Evolutionary conservation across 2,329 filamentous ascomycete genomes (phyloP), one percentile per base, ranked within the genome.

Genomic region (Scopulariopsis brevicaulis): DNA sequence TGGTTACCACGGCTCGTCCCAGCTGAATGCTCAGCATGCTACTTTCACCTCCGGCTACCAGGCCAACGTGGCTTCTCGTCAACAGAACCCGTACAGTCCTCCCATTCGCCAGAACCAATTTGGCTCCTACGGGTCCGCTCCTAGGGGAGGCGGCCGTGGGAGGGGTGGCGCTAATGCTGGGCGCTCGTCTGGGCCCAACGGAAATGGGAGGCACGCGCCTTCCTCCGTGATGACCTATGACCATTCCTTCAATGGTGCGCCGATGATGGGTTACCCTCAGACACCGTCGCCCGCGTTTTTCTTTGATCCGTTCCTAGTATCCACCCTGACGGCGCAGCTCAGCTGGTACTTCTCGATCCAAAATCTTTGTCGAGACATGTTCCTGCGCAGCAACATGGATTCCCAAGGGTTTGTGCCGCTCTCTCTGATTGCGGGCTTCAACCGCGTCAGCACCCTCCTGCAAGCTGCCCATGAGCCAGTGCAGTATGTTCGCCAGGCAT

Each of bases 291-390:
- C 35, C 15, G 20, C 40, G 18, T 54, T 43, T 20, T 58, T 40
- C 56, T 46, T 64, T 34, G 60, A 64, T 32, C 34, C 59, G 10
- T 56, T 72, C 18, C 55, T 66, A 46, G 58, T 77, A 43, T 64
- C 70, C 3, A 68, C 77, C 53, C 68, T 83, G 54, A 77, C 73
- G 58, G 69, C 68, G 62, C 75, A 80, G 67, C 81, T 91, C 43
- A 90, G 96, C 66, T 99, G 96, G 75, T 99, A 99, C 73, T 96
- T 99, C 73, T 97, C 93, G 0, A 82, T 96, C 32, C 89, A 96
- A 67, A 99, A 99, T 69, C 79, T 97, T 55, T 89, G 90, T 79
- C 96, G 96, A 73, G 94, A 99, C 67, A 79, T 89, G 66, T 97
- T 85, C 71, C 78, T 99, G 60, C 86, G 94, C 59, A 85, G 83